These are phyloP conservation scores for Apiotrichum brassicae DNA, from an alignment of 1,284 basidiomycete species.

Conservation along the genomic window DNA sequence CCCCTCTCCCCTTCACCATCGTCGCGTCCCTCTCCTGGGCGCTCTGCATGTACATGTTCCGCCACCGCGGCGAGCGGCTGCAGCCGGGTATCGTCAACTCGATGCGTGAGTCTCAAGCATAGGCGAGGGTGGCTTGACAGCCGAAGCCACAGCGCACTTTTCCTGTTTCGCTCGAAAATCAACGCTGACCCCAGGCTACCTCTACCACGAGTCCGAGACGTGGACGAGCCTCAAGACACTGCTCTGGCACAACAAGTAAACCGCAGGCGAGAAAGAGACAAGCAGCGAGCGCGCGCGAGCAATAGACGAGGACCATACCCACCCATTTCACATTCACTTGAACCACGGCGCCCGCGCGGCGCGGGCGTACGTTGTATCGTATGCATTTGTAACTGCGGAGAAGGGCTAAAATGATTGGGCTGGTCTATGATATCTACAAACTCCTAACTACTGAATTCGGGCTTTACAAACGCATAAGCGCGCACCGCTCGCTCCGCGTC, in stretches of 20 bases:
- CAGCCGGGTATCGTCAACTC: constrained; percentile 76
- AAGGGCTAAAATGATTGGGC: too few relatives aligned
- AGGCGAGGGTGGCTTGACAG: too few relatives aligned
- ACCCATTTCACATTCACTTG: not conserved
- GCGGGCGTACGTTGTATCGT: constrained; percentile 2
- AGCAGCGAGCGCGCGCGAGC: not conserved
- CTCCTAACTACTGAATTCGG: constrained; percentile 8
- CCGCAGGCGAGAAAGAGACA: too few relatives aligned
- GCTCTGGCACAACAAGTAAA: constrained; percentile 68
- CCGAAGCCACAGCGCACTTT: too few relatives aligned
- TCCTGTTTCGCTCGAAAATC: not conserved
- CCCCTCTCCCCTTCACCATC: constrained; percentile 71
- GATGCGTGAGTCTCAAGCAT: constrained; percentile 45
- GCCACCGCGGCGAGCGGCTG: constrained; percentile 73
- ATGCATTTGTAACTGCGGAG: constrained; percentile 3
- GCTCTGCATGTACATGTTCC: constrained; percentile 94
- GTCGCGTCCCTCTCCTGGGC: constrained; percentile 93
- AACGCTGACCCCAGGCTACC: constrained; percentile 49
- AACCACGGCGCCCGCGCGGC: not conserved
- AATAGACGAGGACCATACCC: constrained; percentile 12
- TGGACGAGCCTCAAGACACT: constrained; percentile 66
- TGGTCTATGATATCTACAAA: not conserved
- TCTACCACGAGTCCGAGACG: constrained; percentile 70
- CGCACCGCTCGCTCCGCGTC: constrained; percentile 35
- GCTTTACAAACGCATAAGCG: constrained; percentile 1